Conservation (phyloP, 306 rosid species). For the Senna tora region DNA sequence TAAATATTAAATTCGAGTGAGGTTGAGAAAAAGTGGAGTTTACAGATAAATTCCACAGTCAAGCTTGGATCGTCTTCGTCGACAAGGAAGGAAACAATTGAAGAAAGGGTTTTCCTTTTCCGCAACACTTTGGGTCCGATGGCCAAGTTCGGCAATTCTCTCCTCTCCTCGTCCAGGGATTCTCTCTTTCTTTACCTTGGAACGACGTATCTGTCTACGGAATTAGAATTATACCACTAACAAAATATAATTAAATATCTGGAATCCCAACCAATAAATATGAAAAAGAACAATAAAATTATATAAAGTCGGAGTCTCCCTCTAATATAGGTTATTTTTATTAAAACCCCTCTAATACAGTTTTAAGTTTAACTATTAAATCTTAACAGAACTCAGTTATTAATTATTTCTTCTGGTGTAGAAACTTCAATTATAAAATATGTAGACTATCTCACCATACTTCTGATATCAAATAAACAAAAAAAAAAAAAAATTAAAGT, state of each 20-base stretch:
- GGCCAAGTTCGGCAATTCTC: background rate
- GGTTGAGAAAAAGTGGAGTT: background rate
- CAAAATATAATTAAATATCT: background rate
- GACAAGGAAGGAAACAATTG: conserved; percentile 2
- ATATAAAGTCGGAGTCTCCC: no score
- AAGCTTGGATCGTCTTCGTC: conserved; percentile 8
- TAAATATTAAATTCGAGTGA: background rate
- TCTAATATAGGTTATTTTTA: no score
- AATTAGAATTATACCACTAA: background rate
- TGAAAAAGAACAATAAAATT: background rate
- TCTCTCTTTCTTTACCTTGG: background rate
- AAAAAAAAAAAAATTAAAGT: no score
- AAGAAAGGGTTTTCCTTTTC: background rate
- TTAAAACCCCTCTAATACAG: no score
- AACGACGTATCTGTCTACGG: background rate
- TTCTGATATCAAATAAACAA: no score
- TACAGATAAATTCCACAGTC: background rate
- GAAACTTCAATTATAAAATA: no score
- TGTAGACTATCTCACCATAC: no score
- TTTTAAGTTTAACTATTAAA: no score
- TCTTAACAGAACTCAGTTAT: no score
- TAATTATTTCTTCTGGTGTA: no score
- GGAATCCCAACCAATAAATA: background rate
- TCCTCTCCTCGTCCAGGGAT: background rate
- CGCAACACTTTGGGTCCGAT: background rate